A percentile compares a stretch with the other conserved stretches of the same genome.
phyloP scores from a whole-genome alignment of 2,329 filamentous ascomycete genomes.

The Purpureocillium takamizusanense region DNA sequence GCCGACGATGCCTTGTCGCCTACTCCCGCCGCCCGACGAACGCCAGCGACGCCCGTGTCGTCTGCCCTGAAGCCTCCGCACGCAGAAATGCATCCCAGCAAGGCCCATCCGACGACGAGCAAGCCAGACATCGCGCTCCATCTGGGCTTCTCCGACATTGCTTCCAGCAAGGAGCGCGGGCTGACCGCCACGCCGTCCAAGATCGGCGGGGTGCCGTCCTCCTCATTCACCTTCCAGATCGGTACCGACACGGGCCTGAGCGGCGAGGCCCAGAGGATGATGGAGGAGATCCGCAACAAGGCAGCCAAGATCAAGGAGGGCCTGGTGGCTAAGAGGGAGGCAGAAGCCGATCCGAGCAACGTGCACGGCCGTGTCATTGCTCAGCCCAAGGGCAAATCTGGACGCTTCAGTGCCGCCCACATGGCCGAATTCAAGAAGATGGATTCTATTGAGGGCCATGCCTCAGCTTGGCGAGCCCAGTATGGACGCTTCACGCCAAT shows the following conservation, averaged over 20 bases:
- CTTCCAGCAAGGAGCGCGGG: conserved; percentile 31
- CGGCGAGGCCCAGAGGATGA: conserved; percentile 49
- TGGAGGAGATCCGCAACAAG: conserved; percentile 63
- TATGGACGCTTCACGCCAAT: conserved; percentile 43
- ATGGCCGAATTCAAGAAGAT: conserved; percentile 92
- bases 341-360: conserved; percentile 34
- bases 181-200: conserved; percentile 58
- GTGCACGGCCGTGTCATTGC: conserved; percentile 60
- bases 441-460: conserved; percentile 86
- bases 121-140: conserved; percentile 71
- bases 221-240: conserved; percentile 62
- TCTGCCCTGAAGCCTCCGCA: conserved; percentile 60
- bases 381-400: conserved; percentile 65
- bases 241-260: conserved; percentile 48
- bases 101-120: conserved; percentile 66
- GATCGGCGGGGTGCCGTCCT: conserved; percentile 37
- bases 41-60: conserved; percentile 50
- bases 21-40: conserved; percentile 15
- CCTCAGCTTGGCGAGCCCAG: conserved; percentile 64
- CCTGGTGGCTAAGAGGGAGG: conserved; percentile 52
- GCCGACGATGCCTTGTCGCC: conserved; percentile 25
- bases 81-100: conserved; percentile 88
- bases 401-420: conserved; percentile 77
- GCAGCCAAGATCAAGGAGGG: conserved; percentile 62
- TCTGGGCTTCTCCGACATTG: conserved; percentile 74